Base-by-base conservation (phyloP, 306 rosid genomes). In the Psophocarpus tetragonolobus region DNA sequence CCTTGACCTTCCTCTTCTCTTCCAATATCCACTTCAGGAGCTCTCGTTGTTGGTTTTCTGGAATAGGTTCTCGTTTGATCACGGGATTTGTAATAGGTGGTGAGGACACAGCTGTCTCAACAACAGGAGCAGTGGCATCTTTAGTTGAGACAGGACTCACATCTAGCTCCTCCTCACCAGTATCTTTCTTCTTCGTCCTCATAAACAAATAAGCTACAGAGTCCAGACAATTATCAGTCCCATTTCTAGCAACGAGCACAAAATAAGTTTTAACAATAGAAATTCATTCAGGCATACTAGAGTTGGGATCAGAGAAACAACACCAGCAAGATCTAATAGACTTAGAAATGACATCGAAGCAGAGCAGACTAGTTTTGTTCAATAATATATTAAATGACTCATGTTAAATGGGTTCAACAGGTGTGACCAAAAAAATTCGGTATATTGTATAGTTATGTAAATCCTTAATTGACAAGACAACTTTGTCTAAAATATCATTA, bases 21-120 rank as follows among this genome's bases (percentile, higher is more conserved):
- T 96, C 98, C 88, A 96, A 76, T 21, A 96, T 90, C 98, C 97
- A 91, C 88, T 92, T 92, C 84, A 91, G 90, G 67, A 85, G 87
- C 50, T 91, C 89, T 0, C 87, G 92, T 68, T 92, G 98, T 83
- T 88, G 96, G 83, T 67, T 69, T 85, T 85, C 94, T 1, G 94
- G 87, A 82, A 96, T 88, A 38, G 92, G 93, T 79, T 91, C 91
- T 8, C 54, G 83, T 83, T 77, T 62, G 83, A 82, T 79, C 64
- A 75, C 85, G 24, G 89, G 89, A 82, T 74, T 88, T 66, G 78
- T 51, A 36, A 82, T 13, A 63, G 86, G 68, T 30, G 85, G 78
- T 33, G 69, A 18, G 29, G 87, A 42, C 26, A 79, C 71, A 33
- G 88, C 26, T n/a, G 80, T 75, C 82, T 81, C 88, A 0, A 74